phyloP scores from a whole-genome alignment of 768 basidiomycete species.

The Tubosaeta sp. region DNA sequence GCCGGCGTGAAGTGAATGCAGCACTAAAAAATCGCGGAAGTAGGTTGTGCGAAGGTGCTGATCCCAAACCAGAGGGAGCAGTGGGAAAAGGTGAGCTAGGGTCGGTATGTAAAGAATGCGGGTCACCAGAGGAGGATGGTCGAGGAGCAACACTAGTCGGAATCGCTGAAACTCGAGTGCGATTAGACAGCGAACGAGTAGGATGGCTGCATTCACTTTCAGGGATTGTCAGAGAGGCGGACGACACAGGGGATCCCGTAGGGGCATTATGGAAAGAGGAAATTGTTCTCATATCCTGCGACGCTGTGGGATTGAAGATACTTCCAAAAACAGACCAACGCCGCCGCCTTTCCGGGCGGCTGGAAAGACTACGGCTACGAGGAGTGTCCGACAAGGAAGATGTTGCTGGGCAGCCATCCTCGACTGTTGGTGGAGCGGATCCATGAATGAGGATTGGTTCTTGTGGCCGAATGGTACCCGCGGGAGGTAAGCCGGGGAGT shows the following conservation, averaged over 20 bases:
- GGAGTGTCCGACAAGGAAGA: conserved; percentile 46
- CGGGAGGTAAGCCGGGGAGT: conserved; percentile 67
- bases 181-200: conserved; percentile 26
- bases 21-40: conserved; percentile 67
- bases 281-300: conserved; percentile 25
- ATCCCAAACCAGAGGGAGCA: conserved; percentile 29
- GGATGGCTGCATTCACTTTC: conserved; percentile 18
- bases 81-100: conserved; percentile 19
- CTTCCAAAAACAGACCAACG: conserved; percentile 71
- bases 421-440: conserved; percentile 36
- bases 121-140: conserved; percentile 34
- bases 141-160: conserved; percentile 16
- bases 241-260: conserved; percentile 15
- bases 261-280: conserved; percentile 22
- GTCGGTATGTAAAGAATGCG: conserved; percentile 22
- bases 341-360: conserved; percentile 42
- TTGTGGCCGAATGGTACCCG: conserved; percentile 60
- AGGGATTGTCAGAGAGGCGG: conserved; percentile 17
- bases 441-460: conserved; percentile 60
- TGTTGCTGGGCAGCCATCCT: conserved; percentile 42
- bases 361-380: conserved; percentile 27
- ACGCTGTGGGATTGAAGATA: conserved; percentile 31
- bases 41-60: conserved; percentile 53
- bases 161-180: conserved; percentile 11
- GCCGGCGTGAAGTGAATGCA: conserved; percentile 55